Conservation (phyloP, 2,329 filamentous ascomycete species). For the Penicillium sp. region DNA sequence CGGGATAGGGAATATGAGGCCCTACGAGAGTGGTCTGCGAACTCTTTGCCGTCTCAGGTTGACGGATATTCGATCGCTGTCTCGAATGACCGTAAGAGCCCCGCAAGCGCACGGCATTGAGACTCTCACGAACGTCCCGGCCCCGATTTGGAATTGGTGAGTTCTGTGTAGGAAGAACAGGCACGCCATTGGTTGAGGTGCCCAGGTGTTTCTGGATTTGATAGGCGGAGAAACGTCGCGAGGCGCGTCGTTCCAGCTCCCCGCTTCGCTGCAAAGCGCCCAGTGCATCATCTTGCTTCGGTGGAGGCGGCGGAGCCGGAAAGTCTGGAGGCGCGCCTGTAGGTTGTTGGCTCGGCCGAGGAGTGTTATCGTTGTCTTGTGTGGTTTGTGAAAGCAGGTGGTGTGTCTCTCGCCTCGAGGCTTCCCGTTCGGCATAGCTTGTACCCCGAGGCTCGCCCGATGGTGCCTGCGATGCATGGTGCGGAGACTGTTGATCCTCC, state of each 20-base stretch:
- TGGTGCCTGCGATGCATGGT: slow-evolving; percentile 28
- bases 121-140: slow-evolving; percentile 67
- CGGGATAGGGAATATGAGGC: slow-evolving; percentile 59
- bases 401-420: slow-evolving; percentile 37
- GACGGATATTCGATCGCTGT: slow-evolving; percentile 47
- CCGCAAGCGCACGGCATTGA: slow-evolving; percentile 63
- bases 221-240: slow-evolving; percentile 88
- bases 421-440: slow-evolving; percentile 37
- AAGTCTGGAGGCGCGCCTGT: slow-evolving; percentile 20
- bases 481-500: slow-evolving; percentile 29
- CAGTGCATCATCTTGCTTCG: slow-evolving; percentile 81
- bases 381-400: slow-evolving; percentile 52
- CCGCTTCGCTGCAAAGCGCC: slow-evolving; percentile 86
- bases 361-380: slow-evolving; percentile 51
- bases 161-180: slow-evolving; percentile 62
- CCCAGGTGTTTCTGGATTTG: slow-evolving; percentile 94
- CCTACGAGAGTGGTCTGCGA: slow-evolving; percentile 37
- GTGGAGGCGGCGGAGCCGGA: slow-evolving; percentile 65
- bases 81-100: slow-evolving; percentile 51
- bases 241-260: slow-evolving; percentile 86
- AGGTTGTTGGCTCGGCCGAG: slow-evolving; percentile 22
- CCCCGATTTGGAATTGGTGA: slow-evolving; percentile 67
- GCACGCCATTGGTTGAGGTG: slow-evolving; percentile 70
- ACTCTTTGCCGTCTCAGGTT: slow-evolving; percentile 53
- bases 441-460: slow-evolving; percentile 23